A percentile compares a stretch with the other conserved stretches of the same genome.
Evolutionary conservation across 352 stramenopile species (phyloP).

Genomic region (Globisporangium orthogonon): DNA sequence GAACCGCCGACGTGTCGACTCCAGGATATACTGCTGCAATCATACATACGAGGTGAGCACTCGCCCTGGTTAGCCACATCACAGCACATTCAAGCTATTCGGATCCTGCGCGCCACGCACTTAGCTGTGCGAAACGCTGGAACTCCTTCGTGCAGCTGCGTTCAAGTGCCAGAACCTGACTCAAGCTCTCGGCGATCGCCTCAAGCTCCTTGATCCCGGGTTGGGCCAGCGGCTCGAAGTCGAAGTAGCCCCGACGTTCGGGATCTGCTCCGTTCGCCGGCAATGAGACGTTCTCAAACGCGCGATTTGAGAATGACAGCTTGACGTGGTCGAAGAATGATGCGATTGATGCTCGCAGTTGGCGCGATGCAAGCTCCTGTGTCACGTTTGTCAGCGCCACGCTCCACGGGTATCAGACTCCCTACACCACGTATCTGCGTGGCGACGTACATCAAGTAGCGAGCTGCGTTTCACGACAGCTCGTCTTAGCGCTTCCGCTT

Average conservation of each 20-base stretch:
- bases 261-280: not conserved
- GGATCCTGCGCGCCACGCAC: not conserved
- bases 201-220: not conserved
- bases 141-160: conserved; percentile 7
- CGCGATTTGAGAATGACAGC: conserved; percentile 19
- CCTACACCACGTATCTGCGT: too few species aligned
- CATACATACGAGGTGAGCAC: not conserved
- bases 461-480: conserved; percentile 21
- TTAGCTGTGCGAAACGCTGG: conserved; percentile 12
- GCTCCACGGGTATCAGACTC: not conserved
- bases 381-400: not conserved
- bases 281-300: conserved; percentile 13
- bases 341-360: conserved; percentile 26
- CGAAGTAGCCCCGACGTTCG: not conserved
- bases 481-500: conserved; percentile 15
- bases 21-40: conserved; percentile 10
- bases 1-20: conserved; percentile 1
- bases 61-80: too few species aligned
- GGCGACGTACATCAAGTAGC: conserved; percentile 24
- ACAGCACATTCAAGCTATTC: too few species aligned
- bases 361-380: conserved; percentile 30
- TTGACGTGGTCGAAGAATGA: conserved; percentile 30
- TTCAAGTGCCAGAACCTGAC: conserved; percentile 9
- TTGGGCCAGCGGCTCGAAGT: not conserved
- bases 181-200: not conserved